Conservation (phyloP, 306 rosid genomes). For the Cyclanthera cordifolia region DNA sequence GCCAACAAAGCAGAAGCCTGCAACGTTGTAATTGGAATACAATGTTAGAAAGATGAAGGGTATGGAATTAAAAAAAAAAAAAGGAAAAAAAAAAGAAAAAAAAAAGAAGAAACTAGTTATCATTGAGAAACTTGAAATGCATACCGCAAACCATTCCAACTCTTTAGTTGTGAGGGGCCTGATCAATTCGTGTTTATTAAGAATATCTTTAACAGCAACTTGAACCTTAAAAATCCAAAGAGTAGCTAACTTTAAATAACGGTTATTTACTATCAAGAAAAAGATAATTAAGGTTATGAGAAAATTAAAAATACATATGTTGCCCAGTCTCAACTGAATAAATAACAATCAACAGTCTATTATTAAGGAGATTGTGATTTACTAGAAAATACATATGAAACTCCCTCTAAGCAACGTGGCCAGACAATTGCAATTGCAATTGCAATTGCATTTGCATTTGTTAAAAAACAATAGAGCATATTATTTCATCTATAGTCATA, state of each 20-base stretch:
- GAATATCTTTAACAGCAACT: constrained; percentile 48
- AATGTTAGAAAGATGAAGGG: constrained; percentile 14
- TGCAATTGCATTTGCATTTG: background rate
- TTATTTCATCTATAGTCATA: background rate
- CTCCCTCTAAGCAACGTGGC: background rate
- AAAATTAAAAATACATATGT: background rate
- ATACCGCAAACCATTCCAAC: constrained; percentile 93
- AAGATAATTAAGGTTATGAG: background rate
- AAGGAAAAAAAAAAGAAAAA: background rate
- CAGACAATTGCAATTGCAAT: background rate
- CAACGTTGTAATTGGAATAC: constrained; percentile 17
- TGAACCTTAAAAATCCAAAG: constrained; percentile 49
- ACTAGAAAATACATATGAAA: background rate
- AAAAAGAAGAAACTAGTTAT: background rate
- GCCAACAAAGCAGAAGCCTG: constrained; percentile 96
- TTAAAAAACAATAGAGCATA: background rate
- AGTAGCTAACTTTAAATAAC: background rate
- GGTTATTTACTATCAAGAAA: background rate
- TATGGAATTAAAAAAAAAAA: background rate
- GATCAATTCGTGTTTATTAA: constrained; percentile 64
- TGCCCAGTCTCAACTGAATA: background rate
- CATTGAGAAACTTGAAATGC: constrained; percentile 17
- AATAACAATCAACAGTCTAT: background rate
- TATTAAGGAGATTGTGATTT: background rate
- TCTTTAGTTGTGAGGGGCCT: constrained; percentile 78